phyloP scores from a whole-genome alignment of 75 land plant genomes.

The Picea glauca region DNA sequence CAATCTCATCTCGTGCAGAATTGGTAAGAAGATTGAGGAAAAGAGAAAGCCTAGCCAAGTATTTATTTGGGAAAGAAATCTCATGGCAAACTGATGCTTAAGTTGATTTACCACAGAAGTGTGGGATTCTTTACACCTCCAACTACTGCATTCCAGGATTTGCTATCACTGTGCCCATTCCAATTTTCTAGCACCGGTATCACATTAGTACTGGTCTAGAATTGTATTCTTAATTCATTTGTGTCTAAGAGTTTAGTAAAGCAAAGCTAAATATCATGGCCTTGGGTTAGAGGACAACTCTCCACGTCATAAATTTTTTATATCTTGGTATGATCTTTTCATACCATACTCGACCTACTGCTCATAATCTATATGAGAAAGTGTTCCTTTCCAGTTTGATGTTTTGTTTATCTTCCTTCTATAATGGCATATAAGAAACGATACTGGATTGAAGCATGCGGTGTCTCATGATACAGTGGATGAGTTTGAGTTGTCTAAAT shows the following conservation, averaged over 20 bases:
- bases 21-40: conserved; percentile 10
- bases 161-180: not conserved
- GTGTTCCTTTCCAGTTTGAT: not conserved
- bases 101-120: conserved; percentile 5
- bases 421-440: not conserved
- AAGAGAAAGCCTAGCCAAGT: not conserved
- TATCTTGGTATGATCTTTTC: conserved; percentile 1
- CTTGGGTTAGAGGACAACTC: not conserved
- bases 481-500: not conserved
- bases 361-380: not conserved
- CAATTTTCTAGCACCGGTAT: not conserved
- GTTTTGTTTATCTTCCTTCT: not conserved
- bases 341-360: not conserved
- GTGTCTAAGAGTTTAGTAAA: not conserved
- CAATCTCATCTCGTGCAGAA: not conserved
- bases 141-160: not conserved
- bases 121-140: conserved; percentile 8
- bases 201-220: not conserved
- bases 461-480: not conserved
- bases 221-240: not conserved
- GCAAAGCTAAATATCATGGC: not conserved
- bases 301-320: not conserved
- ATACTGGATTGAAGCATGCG: conserved; percentile 4
- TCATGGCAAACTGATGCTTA: not conserved
- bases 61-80: conserved; percentile 4